A percentile compares a stretch with the other conserved stretches of the same genome.
Conservation (phyloP, 2,329 filamentous ascomycete species). For the Pseudopithomyces maydicus region DNA sequence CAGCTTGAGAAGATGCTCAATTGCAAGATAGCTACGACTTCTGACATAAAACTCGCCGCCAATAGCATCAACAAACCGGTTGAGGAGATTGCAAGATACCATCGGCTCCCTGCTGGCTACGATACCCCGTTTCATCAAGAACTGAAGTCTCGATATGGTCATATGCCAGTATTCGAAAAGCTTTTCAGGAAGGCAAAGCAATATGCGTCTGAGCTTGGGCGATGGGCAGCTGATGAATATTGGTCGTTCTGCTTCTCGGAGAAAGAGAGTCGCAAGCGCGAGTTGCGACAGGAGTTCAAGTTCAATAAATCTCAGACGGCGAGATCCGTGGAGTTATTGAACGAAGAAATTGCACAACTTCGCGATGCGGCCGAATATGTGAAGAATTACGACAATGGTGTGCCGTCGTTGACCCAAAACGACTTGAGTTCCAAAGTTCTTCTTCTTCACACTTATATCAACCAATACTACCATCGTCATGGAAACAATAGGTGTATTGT, state of each 20-base stretch:
- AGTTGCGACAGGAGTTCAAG: slow-evolving; percentile 58
- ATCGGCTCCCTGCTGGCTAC: slow-evolving; percentile 57
- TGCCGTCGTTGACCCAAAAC: slow-evolving; percentile 42
- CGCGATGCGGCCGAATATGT: slow-evolving; percentile 64
- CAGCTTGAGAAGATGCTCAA: slow-evolving; percentile 79
- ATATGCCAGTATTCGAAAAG: slow-evolving; percentile 58
- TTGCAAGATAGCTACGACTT: slow-evolving; percentile 80
- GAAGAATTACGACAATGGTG: slow-evolving; percentile 55
- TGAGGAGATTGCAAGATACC: slow-evolving; percentile 64
- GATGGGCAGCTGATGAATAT: slow-evolving; percentile 83
- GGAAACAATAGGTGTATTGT: slow-evolving; percentile 76
- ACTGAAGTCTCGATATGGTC: slow-evolving; percentile 60
- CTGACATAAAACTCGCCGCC: slow-evolving; percentile 63
- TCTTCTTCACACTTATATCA: slow-evolving; percentile 65
- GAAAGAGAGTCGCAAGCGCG: slow-evolving; percentile 64
- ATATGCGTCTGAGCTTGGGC: slow-evolving; percentile 71
- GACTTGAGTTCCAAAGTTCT: slow-evolving; percentile 76
- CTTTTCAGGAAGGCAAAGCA: slow-evolving; percentile 65
- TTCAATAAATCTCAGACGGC: slow-evolving; percentile 33
- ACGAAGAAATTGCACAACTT: slow-evolving; percentile 62
- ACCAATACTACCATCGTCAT: slow-evolving; percentile 63
- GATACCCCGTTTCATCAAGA: slow-evolving; percentile 68
- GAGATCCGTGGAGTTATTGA: slow-evolving; percentile 47
- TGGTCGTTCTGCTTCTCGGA: slow-evolving; percentile 75
- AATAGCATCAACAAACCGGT: slow-evolving; percentile 64